Conservation (phyloP, 352 stramenopile genomes). For the Pythium brassicae region DNA sequence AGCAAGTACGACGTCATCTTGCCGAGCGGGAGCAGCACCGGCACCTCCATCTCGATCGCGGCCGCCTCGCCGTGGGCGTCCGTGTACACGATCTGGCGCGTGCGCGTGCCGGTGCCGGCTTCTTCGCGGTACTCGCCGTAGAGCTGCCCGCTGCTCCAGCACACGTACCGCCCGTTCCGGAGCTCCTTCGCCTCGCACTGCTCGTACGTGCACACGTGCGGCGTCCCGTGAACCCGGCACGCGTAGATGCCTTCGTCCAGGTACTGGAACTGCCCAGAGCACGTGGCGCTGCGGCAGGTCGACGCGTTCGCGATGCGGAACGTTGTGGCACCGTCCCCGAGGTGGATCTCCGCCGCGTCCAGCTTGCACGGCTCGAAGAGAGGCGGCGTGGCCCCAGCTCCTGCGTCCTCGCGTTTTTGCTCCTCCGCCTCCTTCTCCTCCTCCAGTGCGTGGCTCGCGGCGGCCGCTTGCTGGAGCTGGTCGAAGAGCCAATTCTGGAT, state of each 20-base stretch:
- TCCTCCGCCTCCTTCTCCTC: constrained; percentile 10
- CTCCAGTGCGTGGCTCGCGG: background rate
- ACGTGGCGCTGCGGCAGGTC: constrained; percentile 36
- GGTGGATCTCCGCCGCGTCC: constrained; percentile 46
- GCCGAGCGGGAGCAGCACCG: constrained; percentile 56
- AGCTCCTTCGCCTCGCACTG: constrained; percentile 63
- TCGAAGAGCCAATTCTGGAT: constrained; percentile 81
- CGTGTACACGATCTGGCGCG: constrained; percentile 52
- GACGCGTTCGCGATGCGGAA: constrained; percentile 43
- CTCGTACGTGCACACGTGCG: constrained; percentile 75
- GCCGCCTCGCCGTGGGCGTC: constrained; percentile 43
- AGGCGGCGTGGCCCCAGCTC: background rate
- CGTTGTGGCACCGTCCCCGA: constrained; percentile 49
- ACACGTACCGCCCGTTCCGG: constrained; percentile 50
- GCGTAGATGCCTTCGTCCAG: constrained; percentile 73
- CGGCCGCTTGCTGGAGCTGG: constrained; percentile 25
- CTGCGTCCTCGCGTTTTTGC: constrained; percentile 12
- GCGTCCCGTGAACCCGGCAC: constrained; percentile 55
- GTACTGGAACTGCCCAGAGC: constrained; percentile 48
- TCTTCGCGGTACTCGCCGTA: constrained; percentile 63
- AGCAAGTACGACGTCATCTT: constrained; percentile 59
- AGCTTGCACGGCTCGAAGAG: constrained; percentile 8
- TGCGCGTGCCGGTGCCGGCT: constrained; percentile 57
- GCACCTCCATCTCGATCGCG: constrained; percentile 73
- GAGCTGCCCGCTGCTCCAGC: constrained; percentile 57